A percentile compares a stretch with the other conserved stretches of the same genome.
phyloP scores from a whole-genome alignment of 148 eudicot species.

The Silene conica region DNA sequence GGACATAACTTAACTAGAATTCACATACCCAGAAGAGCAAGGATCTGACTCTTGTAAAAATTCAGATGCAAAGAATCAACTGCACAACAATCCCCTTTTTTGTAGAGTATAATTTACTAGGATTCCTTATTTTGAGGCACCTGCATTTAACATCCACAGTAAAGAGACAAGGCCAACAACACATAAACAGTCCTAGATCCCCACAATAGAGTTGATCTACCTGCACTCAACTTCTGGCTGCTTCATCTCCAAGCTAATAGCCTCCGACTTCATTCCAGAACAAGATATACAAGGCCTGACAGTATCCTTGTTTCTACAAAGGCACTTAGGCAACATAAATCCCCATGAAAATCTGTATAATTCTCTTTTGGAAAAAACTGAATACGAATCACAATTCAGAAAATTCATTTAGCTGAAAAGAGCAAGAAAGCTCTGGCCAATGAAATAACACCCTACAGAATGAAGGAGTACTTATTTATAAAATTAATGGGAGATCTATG shows the following conservation, averaged over 20 bases:
- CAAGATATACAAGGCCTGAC: conserved; percentile 27
- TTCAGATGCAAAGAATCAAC: conserved; percentile 78
- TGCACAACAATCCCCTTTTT: conserved; percentile 73
- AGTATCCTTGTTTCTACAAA: conserved; percentile 39
- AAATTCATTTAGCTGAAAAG: conserved; percentile 5
- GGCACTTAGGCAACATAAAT: conserved; percentile 37
- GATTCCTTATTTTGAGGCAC: conserved; percentile 87
- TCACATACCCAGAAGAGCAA: conserved; percentile 96
- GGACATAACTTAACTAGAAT: no score
- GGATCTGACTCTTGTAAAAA: conserved; percentile 87
- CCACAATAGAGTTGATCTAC: conserved; percentile 28
- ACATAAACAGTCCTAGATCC: not conserved
- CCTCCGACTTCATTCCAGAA: conserved; percentile 49
- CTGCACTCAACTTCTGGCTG: conserved; percentile 91
- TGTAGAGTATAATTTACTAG: conserved; percentile 64
- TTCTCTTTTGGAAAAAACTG: conserved; percentile 68
- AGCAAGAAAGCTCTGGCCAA: no score
- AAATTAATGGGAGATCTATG: not conserved
- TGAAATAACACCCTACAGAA: not conserved
- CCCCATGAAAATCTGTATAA: conserved; percentile 48
- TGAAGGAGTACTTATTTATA: not conserved
- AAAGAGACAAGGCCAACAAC: conserved; percentile 4
- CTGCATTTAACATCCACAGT: conserved; percentile 38
- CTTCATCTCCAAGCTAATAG: conserved; percentile 90
- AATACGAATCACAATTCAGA: conserved; percentile 13